Base-by-base conservation (phyloP, 228 moss, liverwort and hornwort genomes). In the Sphagnum magellanicum region DNA sequence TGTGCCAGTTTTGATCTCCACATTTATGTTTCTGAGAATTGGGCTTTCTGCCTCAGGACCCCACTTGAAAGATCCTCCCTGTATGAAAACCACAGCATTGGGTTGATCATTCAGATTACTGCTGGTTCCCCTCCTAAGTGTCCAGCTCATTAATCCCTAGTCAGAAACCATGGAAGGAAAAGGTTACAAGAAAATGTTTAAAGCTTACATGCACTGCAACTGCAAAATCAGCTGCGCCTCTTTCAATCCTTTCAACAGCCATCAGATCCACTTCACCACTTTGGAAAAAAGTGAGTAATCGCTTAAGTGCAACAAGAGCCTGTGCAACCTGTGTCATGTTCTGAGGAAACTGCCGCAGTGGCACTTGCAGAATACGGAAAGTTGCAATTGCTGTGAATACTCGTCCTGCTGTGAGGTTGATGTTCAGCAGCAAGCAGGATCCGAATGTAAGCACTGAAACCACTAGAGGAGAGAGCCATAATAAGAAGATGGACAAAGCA, bases 371-470 rank as follows among this genome's bases (percentile, higher is more conserved):
- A 16, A 88, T 78, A 48, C 84, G 75, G 51, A 88, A 81, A 4
- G 81, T 84, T 67, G 86, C 75, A n/a, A 87, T 73, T 48, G 86
- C 83, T 0, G 80, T 87, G 52, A 87, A 87, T 12, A 80, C 80
- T 48, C 69, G 78, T 32, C 80, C 80, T 1, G 83, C 62, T 15
- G 82, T 87, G 71, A 87, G 78, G 16, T 74, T 50, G 50, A 74
- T 67, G 12, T 63, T 70, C 4, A 87, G 4, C 16, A 80, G 71
- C 59, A 80, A 46, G 52, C 83, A 83, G 47, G 80, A 68, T 9
- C 76, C 76, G 63, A 87, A 87, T 51, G 83, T 87, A 65, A 74
- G 5, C 0, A 83, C 76, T 9, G 83, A 78, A 49, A 87, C 80
- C 15, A 71, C 76, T 12, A 78, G 61, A 59, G 83, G 83, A 11